Evolutionary conservation across 2,329 filamentous ascomycete species (phyloP), one percentile per base, ranked within the genome.

Genomic region (Tolypocladium ophioglossoides): DNA sequence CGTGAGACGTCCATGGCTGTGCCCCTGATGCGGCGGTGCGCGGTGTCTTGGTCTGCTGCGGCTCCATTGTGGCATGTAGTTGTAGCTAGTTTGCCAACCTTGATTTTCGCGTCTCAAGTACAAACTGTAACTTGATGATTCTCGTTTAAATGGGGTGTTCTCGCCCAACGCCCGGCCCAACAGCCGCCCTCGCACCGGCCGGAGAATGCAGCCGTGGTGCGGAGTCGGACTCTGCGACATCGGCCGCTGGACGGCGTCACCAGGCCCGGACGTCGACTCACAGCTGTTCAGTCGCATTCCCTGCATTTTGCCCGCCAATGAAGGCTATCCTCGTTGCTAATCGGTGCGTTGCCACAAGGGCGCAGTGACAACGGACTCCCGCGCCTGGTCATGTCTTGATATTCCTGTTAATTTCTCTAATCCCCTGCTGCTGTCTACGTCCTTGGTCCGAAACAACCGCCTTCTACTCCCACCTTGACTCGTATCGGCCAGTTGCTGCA

Each of bases 1-100:
- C 58, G 32, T 52, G 34, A 1, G 64, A 57, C 47, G 64, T 61
- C 35, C 16, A 34, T 10, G 22, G 40, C 40, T 16, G 40, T 14
- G n/a, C 39, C 20, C 10, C n/a, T 4, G n/a, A 22, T 16, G 14
- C 14, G 24, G 5, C 41, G 41, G 14, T 24, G 11, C 14, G 24
- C 24, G 54, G 18, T 7, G 16, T n/a, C n/a, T 7, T 32, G 34
- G 44, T 37, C 49, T 34, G 44, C 27, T 40, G 41, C 34, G 18
- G 16, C 35, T 40, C 24, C 22, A 40, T 51, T 32, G 27, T 6
- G 44, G 27, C 4, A 18, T n/a, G 22, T n/a, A 47, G 24, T 10
- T 8, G 18, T 18, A 47, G 9, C 9, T 11, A 9, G 8, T n/a
- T n/a, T 24, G 16, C 2, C 9, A 7, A 24, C 2, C 44, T 47